Base-by-base conservation (phyloP, 2,329 filamentous ascomycete species). In the Aspergillus sergii region DNA sequence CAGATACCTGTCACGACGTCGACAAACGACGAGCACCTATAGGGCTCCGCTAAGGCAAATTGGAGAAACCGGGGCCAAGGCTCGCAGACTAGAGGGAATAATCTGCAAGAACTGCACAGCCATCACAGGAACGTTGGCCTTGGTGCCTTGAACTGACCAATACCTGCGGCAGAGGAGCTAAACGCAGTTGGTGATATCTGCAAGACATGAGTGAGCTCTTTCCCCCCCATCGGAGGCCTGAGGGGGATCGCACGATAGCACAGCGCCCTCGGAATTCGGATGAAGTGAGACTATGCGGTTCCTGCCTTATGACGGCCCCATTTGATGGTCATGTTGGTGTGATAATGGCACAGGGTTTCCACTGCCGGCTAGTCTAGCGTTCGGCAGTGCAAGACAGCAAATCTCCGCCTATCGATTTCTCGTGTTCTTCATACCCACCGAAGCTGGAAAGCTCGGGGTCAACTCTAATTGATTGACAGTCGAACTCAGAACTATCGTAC, bases 171-270 rank as follows among this genome's bases (percentile, higher is more conserved):
- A 64, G 58, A 58, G 36, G 53, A 56, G 48, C 48, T 66, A 68
- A 66, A 70, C 69, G 70, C 69, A 70, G 71, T 73, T 73, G 71
- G 70, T 73, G 70, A 74, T 71, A 69, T 60, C 61, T 65, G 64
- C 59, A 62, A 64, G 61, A 50, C 43, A 23, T 23, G n/a, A 21
- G n/a, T 36, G 39, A 51, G 14, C n/a, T 46, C 53, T 43, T 45
- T 51, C 28, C 19, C 58, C 58, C 21, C 46, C 30, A 16, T 41
- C 43, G 19, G 46, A n/a, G 21, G 32, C n/a, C 21, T 7, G 51
- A 39, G 51, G 7, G 58, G 41, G 43, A 36, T 39, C 19, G 57
- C 41, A 59, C 41, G 30, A 43, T 26, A 21, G 28, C 59, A 61
- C 39, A 53, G 43, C n/a, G 14, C 43, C n/a, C 14, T 61, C 41